Evolutionary conservation across 2,329 filamentous ascomycete species (phyloP), one percentile per base, ranked within the genome.

Genomic region (Xylaria sp.): DNA sequence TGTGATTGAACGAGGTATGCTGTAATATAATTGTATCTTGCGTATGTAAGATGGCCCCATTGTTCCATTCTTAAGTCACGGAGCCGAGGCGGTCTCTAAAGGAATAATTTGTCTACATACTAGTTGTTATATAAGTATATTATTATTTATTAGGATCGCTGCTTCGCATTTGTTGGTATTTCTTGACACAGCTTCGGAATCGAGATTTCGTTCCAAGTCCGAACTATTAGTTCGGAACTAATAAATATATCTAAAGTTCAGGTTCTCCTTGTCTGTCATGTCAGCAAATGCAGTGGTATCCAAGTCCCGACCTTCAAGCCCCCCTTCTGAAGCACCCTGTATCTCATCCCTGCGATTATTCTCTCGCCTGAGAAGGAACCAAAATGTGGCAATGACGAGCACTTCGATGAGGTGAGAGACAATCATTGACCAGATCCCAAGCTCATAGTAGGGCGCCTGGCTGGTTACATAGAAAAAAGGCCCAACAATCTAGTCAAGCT

Each of bases 341-440:
- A 85, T 79, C 30, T 77, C 75, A 70, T 87, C 85, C 3, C 85
- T 77, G 43, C 81, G 80, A 66, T 79, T 77, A 65, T 87, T 87
- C 77, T 87, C 85, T 71, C 79, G 76, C 2, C 79, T 79, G 28
- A 88, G 76, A 7, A 85, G 72, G 4, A 83, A 72, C 39, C 85
- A 82, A n/a, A 87, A 79, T 0, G 75, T 67, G 6, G 79, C 69
- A 23, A 87, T 81, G 0, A 86, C 76, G 10, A 82, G 83, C 73
- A 82, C 84, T 74, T 88, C 86, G 13, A 86, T 78, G 23, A 87
- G 74, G 68, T 87, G 84, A 4, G 82, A 82, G 36, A 85, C 83
- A 63, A 87, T 86, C 82, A 87, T 87, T 18, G 82, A 85, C 84
- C 85, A 87, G 60, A 87, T 87, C 1, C 85, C 85, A 45, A 86